A percentile compares a stretch with the other conserved stretches of the same genome.
phyloP scores from a whole-genome alignment of 2,329 filamentous ascomycete genomes.

The Aulographum hederae region DNA sequence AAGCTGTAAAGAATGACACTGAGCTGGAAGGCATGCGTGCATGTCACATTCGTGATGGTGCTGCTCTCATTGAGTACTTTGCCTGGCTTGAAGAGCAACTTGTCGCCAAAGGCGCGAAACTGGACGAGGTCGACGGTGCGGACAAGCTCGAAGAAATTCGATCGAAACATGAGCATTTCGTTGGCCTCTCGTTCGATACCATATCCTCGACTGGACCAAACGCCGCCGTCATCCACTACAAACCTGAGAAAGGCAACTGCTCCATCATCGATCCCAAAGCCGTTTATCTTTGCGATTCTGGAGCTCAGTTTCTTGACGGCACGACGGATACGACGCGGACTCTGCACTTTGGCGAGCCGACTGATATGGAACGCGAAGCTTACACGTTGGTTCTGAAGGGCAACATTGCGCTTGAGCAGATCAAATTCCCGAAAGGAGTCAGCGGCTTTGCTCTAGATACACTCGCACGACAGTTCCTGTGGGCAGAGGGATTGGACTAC shows the following conservation, averaged over 20 bases:
- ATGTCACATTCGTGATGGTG: slow-evolving; percentile 86
- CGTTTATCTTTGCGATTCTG: slow-evolving; percentile 91
- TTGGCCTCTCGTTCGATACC: slow-evolving; percentile 83
- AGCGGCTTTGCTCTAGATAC: slow-evolving; percentile 83
- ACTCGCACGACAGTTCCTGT: slow-evolving; percentile 77
- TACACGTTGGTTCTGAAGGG: slow-evolving; percentile 94
- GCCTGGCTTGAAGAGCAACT: slow-evolving; percentile 92
- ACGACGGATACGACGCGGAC: slow-evolving; percentile 94
- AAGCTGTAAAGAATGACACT: slow-evolving; percentile 82
- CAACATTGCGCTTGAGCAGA: slow-evolving; percentile 71
- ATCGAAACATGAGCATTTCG: slow-evolving; percentile 53
- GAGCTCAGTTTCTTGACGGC: slow-evolving; percentile 88
- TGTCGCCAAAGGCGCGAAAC: slow-evolving; percentile 45
- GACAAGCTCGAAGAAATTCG: slow-evolving; percentile 73
- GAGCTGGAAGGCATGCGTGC: slow-evolving; percentile 86
- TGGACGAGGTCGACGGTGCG: slow-evolving; percentile 84
- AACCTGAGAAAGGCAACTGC: slow-evolving; percentile 67
- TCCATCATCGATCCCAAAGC: slow-evolving; percentile 65
- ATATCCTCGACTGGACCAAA: slow-evolving; percentile 91
- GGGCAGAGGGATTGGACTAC: slow-evolving; percentile 87
- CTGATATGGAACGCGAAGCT: slow-evolving; percentile 65
- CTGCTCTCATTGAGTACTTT: slow-evolving; percentile 80
- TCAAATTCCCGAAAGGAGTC: slow-evolving; percentile 85
- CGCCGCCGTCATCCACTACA: slow-evolving; percentile 92
- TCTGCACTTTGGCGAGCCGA: slow-evolving; percentile 75